Evolutionary conservation across 441 rosid genomes (phyloP), one percentile per base, ranked within the genome.

Genomic region (Mallotus japonicus): DNA sequence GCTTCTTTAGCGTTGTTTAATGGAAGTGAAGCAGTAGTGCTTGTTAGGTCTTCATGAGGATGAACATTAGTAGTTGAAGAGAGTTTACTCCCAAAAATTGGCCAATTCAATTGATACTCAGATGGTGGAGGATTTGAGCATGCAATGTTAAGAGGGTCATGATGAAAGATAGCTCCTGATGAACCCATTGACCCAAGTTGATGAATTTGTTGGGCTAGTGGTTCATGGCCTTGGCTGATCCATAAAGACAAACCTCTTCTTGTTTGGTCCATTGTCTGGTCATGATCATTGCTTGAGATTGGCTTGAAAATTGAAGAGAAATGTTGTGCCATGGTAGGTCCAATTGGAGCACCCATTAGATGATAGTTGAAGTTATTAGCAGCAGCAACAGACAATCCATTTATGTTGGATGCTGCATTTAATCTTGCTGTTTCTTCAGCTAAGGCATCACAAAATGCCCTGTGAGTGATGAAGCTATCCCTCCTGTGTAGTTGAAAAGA

Each of bases 371-470:
- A 69, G 60, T 74, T 70, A 32, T 60, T 70, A 17, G 82, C 56
- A 53, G 78, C 68, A 40, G 83, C 79, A 28, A 78, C 68, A 32
- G 83, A 78, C 6, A 83, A 77, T 74, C 72, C 78, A 72, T 71
- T 77, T 59, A 87, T 65, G 75, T 63, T 81, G 32, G 97, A 74
- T 71, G 84, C 84, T 70, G 92, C 96, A 75, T 83, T 92, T 70
- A 94, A 81, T 67, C 95, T 89, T 3, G 96, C 96, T 14, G 97
- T 88, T 85, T 92, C 97, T 81, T 94, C 95, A 0, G 97, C 99
- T 73, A 94, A 87, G 20, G 99, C 99, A 50, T 92, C 97, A 69
- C 99, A 94, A 71, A 94, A 94, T 9, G 99, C 99, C 78, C 99
- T 85, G 44, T 94, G 99, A 8, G 97, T 94, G 44, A 94, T 85